Conservation (phyloP, 768 basidiomycete species). For the Mycena galericulata region DNA sequence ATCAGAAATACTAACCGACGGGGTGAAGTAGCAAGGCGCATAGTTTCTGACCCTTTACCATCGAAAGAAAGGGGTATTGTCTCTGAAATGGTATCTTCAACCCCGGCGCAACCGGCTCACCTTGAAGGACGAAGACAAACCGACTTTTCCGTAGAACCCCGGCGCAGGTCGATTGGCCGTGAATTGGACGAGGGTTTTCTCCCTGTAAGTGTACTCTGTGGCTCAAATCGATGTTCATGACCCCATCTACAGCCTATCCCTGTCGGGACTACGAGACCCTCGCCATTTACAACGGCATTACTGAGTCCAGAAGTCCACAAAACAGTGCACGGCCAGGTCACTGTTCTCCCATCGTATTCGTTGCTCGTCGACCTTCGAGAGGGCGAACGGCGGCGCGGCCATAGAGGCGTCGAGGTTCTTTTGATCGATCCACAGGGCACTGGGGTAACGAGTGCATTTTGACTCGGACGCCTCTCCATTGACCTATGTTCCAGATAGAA, state of each 20-base stretch:
- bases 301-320: slow-evolving; percentile 60
- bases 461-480: neutral
- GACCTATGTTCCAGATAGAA: slow-evolving; percentile 48
- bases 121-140: neutral
- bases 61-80: slow-evolving; percentile 7
- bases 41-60: slow-evolving; percentile 49
- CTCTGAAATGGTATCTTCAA: slow-evolving; percentile 1
- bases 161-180: neutral
- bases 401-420: slow-evolving; percentile 60
- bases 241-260: slow-evolving; percentile 29
- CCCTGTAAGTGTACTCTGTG: slow-evolving; percentile 22
- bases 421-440: slow-evolving; percentile 54
- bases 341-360: slow-evolving; percentile 61
- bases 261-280: slow-evolving; percentile 52
- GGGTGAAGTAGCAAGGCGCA: slow-evolving; percentile 41
- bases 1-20: slow-evolving; percentile 37
- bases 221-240: neutral
- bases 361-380: slow-evolving; percentile 70
- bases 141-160: slow-evolving; percentile 6
- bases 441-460: slow-evolving; percentile 45
- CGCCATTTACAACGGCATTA: slow-evolving; percentile 49
- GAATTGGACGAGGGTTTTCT: neutral
- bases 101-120: neutral
- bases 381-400: slow-evolving; percentile 59
- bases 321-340: slow-evolving; percentile 58